phyloP scores from a whole-genome alignment of 768 basidiomycete species.

The Russula earlei region DNA sequence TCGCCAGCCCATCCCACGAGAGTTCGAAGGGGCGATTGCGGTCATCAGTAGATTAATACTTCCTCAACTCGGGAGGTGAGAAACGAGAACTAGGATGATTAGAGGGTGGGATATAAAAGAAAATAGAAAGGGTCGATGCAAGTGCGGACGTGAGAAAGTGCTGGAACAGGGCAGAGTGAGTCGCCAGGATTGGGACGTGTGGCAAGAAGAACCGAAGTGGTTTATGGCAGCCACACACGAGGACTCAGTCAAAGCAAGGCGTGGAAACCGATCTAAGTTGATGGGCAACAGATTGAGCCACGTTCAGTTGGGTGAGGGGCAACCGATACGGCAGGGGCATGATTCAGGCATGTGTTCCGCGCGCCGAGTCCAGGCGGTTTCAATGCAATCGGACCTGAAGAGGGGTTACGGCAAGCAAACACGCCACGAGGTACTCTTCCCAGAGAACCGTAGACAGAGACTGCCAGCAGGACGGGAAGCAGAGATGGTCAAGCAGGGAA shows the following conservation, averaged over 20 bases:
- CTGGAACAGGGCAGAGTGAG: slow-evolving; percentile 4
- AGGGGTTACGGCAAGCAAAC: not conserved
- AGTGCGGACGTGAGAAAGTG: slow-evolving; percentile 10
- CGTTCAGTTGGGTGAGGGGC: not conserved
- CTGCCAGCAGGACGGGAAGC: too few relatives aligned
- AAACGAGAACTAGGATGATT: slow-evolving; percentile 3
- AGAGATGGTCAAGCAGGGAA: not conserved
- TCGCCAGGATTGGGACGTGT: slow-evolving; percentile 5
- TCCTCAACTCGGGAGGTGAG: slow-evolving; percentile 9
- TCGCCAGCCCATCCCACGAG: slow-evolving; percentile 17
- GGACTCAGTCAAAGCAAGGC: slow-evolving; percentile 6
- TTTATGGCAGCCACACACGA: slow-evolving; percentile 10
- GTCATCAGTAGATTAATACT: slow-evolving; percentile 4
- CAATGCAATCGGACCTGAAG: not conserved
- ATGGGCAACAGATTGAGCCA: not conserved
- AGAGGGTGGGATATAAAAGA: slow-evolving; percentile 11
- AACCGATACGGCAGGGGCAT: not conserved
- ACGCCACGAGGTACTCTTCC: not conserved
- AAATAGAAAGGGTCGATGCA: slow-evolving; percentile 3
- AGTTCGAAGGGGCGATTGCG: slow-evolving; percentile 13
- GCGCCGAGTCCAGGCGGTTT: not conserved
- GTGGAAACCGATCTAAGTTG: slow-evolving; percentile 5
- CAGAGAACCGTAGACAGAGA: not conserved
- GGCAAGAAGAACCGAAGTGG: not conserved
- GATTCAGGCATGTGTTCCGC: slow-evolving; percentile 12